These are phyloP conservation scores for Oryza longistaminata DNA, from an alignment of 176 grass and related monocot species.

Conservation along the genomic window DNA sequence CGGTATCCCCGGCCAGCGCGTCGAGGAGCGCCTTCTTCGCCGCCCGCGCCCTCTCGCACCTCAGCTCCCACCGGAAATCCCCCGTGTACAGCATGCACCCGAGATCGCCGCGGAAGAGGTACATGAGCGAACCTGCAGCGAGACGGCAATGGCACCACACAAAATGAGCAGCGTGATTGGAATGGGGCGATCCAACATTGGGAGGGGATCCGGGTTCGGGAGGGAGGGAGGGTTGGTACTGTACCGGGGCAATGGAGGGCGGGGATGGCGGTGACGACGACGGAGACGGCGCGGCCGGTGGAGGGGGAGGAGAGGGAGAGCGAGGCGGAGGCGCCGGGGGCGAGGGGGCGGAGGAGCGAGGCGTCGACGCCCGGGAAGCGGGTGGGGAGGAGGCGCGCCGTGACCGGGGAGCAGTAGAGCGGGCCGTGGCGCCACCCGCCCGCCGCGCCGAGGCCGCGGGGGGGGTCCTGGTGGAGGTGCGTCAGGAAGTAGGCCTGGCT, in stretches of 20 bases:
- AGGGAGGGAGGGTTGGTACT: background rate
- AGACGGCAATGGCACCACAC: background rate
- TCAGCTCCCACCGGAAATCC: slow-evolving; percentile 75
- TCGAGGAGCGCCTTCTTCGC: slow-evolving; percentile 66
- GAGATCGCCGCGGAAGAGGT: slow-evolving; percentile 77
- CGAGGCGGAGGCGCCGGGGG: slow-evolving; percentile 35
- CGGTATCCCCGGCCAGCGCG: slow-evolving; percentile 57
- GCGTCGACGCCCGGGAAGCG: slow-evolving; percentile 70
- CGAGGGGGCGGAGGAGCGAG: slow-evolving; percentile 63
- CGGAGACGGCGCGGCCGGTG: slow-evolving; percentile 22
- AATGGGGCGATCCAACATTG: background rate
- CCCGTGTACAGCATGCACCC: slow-evolving; percentile 82
- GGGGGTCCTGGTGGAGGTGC: slow-evolving; percentile 91
- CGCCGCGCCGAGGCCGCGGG: slow-evolving; percentile 54
- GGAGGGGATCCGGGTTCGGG: background rate
- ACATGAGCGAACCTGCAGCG: slow-evolving; percentile 75
- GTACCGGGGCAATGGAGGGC: slow-evolving; percentile 78
- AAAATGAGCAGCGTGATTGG: background rate
- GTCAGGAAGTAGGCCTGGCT: slow-evolving; percentile 86
- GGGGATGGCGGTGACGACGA: slow-evolving; percentile 73
- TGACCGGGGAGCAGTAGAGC: slow-evolving; percentile 75
- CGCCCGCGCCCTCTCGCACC: slow-evolving; percentile 51
- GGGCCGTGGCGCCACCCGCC: slow-evolving; percentile 62
- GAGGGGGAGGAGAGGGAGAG: slow-evolving; percentile 43
- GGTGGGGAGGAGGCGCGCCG: slow-evolving; percentile 65